A percentile compares a stretch with the other conserved stretches of the same genome.
Evolutionary conservation across 768 basidiomycete species (phyloP).

Genomic region (Cyathus striatus): DNA sequence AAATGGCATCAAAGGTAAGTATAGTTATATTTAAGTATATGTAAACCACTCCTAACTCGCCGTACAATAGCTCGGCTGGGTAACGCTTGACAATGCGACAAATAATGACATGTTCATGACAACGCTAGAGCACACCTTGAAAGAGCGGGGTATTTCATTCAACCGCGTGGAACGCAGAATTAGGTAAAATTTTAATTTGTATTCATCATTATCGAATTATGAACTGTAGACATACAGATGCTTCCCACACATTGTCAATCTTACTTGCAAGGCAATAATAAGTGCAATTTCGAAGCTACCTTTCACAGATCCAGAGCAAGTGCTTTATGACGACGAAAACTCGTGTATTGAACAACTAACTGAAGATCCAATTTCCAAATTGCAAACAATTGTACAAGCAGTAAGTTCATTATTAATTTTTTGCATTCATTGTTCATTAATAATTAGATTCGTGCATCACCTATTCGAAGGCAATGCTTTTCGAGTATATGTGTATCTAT

Average conservation of each 20-base stretch:
- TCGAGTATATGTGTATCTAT: not conserved
- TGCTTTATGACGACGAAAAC: not conserved
- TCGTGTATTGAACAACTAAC: not conserved
- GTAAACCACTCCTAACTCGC: not conserved
- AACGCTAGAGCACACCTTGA: not conserved
- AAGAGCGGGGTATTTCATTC: not conserved
- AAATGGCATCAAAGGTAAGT: not conserved
- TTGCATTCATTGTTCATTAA: not conserved
- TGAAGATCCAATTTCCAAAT: not conserved
- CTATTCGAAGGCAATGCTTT: not conserved
- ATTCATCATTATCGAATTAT: not conserved
- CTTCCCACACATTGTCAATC: not conserved
- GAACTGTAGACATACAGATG: not conserved
- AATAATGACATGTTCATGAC: not conserved
- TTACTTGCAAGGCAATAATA: not conserved
- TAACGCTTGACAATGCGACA: not conserved
- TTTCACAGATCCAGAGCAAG: not conserved
- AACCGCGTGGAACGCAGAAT: not conserved
- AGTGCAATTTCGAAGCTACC: not conserved
- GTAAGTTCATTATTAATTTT: not conserved
- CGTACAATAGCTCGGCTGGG: not conserved
- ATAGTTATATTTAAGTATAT: not conserved
- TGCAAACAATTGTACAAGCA: not conserved
- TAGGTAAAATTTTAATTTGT: not conserved
- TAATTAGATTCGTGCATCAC: not conserved